phyloP scores from a whole-genome alignment of 306 rosid genomes.

The Casuarina cunninghamiana region DNA sequence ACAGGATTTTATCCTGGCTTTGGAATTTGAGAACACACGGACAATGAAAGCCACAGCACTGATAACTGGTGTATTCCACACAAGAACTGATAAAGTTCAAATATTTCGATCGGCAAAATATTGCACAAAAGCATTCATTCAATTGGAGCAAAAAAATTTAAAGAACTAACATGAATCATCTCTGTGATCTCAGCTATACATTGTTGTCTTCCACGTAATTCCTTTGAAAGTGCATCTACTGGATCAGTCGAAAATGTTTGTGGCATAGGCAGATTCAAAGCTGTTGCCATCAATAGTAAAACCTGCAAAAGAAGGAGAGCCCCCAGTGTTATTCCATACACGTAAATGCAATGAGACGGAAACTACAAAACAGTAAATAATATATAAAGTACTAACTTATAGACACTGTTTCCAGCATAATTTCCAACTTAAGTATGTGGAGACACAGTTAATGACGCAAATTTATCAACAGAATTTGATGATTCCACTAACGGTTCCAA shows the following conservation, averaged over 20 bases:
- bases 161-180: constrained; percentile 83
- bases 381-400: not conserved
- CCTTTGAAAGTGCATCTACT: constrained; percentile 45
- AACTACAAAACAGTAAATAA: constrained; percentile 2
- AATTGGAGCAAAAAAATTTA: constrained; percentile 7
- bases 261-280: constrained; percentile 50
- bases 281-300: constrained; percentile 81
- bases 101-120: constrained; percentile 1
- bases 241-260: constrained; percentile 28
- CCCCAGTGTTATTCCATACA: constrained; percentile 15
- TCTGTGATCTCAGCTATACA: constrained; percentile 88
- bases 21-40: too few relatives aligned
- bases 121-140: constrained; percentile 20
- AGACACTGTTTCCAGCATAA: not conserved
- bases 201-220: constrained; percentile 74
- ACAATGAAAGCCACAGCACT: too few relatives aligned
- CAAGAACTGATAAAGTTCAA: not conserved
- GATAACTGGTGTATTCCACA: not conserved
- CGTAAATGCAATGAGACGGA: constrained; percentile 12
- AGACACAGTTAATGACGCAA: too few relatives aligned
- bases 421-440: not conserved
- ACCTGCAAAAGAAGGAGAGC: constrained; percentile 48
- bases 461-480: too few relatives aligned
- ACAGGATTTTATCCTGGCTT: not conserved
- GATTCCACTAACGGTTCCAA: too few relatives aligned